A percentile compares a stretch with the other conserved stretches of the same genome.
These are phyloP conservation scores for Volvox carteri DNA, from an alignment of 163 green algal genomes.

Conservation along the genomic window DNA sequence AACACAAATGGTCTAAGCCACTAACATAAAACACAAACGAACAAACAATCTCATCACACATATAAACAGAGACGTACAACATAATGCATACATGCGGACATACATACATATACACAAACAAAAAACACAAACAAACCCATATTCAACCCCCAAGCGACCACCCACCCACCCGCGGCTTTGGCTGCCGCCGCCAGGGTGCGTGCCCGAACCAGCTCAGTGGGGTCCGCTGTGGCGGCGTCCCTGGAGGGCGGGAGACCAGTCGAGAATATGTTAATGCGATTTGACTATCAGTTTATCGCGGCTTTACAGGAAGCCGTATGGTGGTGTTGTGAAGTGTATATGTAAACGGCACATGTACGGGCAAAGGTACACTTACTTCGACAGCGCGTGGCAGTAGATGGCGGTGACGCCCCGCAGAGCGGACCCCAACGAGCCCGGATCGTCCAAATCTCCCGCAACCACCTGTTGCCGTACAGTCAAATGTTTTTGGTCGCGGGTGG, in stretches of 20 bases:
- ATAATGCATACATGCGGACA: no score
- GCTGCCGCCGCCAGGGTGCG: constrained; percentile 52
- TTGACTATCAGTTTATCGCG: no score
- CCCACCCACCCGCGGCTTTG: background rate
- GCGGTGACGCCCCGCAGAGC: constrained; percentile 35
- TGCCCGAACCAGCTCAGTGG: constrained; percentile 61
- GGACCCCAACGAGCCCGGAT: background rate
- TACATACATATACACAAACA: no score
- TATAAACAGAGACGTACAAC: no score
- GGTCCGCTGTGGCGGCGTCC: constrained; percentile 65
- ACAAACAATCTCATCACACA: no score
- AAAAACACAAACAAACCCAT: background rate
- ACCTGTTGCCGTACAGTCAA: constrained; percentile 26
- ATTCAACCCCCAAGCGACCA: background rate
- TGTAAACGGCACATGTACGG: background rate
- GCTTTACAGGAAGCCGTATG: no score
- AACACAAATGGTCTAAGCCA: no score
- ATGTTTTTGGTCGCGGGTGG: no score
- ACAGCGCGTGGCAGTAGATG: constrained; percentile 65
- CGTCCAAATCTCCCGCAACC: constrained; percentile 45
- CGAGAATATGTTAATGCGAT: no score
- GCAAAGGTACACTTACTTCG: constrained; percentile 41
- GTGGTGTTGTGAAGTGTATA: no score
- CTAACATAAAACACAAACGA: no score
- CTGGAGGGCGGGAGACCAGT: constrained; percentile 5